Conservation (phyloP, 176 grass and related monocot genomes). For the Zoysia pacifica region DNA sequence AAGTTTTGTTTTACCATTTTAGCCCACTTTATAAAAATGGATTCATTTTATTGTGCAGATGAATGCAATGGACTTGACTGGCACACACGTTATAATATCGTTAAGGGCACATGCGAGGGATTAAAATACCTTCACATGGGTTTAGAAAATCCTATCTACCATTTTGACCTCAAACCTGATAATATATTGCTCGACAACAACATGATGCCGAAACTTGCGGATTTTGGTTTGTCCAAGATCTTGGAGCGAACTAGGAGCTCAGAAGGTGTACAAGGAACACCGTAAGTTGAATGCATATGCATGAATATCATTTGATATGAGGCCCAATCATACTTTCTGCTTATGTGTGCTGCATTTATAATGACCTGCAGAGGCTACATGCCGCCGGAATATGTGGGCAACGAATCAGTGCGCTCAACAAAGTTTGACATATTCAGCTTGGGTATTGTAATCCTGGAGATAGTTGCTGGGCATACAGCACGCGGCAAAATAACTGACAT, state of each 20-base stretch:
- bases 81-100: neutral
- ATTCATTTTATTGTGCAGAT: neutral
- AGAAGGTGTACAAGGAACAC: neutral
- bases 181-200: neutral
- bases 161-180: neutral
- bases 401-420: neutral
- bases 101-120: neutral
- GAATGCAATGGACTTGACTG: conserved; percentile 1
- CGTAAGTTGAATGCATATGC: neutral
- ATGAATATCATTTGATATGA: neutral
- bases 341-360: neutral
- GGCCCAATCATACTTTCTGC: neutral
- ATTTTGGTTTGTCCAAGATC: conserved; percentile 11
- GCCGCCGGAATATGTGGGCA: neutral
- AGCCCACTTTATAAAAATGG: neutral
- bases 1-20: neutral
- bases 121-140: conserved; percentile 6
- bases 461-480: neutral
- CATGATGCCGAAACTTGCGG: conserved; percentile 10
- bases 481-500: no score
- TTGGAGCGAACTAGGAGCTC: neutral
- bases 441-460: neutral
- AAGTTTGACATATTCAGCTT: conserved; percentile 22
- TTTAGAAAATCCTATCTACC: neutral
- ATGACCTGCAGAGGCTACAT: neutral